Evolutionary conservation across 805 yeast genomes (phyloP).

Genomic region (Pichia californica): DNA sequence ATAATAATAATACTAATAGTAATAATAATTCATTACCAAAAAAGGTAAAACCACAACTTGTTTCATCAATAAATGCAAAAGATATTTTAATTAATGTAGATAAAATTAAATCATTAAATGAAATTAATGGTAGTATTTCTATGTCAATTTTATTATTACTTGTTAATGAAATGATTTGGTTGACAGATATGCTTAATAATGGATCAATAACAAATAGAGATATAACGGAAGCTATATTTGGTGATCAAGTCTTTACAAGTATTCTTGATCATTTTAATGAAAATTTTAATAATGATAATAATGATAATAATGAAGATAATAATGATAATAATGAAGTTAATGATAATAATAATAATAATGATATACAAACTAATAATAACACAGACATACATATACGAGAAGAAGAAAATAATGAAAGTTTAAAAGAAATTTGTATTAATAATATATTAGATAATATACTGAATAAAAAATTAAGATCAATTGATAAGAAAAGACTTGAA

Average conservation of each 20-base stretch:
- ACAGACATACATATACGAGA: background rate
- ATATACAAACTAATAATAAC: background rate
- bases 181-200: conserved; percentile 9
- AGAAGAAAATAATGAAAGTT: background rate
- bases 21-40: conserved; percentile 4
- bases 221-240: conserved; percentile 14
- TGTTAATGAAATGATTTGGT: conserved; percentile 20
- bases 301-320: background rate
- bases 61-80: conserved; percentile 26
- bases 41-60: conserved; percentile 1
- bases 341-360: conserved; percentile 4
- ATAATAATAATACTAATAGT: background rate
- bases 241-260: conserved; percentile 3
- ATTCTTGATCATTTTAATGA: background rate
- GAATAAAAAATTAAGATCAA: background rate
- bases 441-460: conserved; percentile 1
- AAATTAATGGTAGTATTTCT: conserved; percentile 24
- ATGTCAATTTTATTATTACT: conserved; percentile 24
- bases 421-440: background rate
- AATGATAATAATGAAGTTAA: conserved; percentile 1
- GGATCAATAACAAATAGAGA: conserved; percentile 9
- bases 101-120: conserved; percentile 15
- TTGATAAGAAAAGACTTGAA: conserved; percentile 5
- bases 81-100: conserved; percentile 23
- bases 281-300: background rate